These are phyloP conservation scores for Rhodomyrtus psidioides DNA, from an alignment of 441 rosid genomes.

Conservation along the genomic window DNA sequence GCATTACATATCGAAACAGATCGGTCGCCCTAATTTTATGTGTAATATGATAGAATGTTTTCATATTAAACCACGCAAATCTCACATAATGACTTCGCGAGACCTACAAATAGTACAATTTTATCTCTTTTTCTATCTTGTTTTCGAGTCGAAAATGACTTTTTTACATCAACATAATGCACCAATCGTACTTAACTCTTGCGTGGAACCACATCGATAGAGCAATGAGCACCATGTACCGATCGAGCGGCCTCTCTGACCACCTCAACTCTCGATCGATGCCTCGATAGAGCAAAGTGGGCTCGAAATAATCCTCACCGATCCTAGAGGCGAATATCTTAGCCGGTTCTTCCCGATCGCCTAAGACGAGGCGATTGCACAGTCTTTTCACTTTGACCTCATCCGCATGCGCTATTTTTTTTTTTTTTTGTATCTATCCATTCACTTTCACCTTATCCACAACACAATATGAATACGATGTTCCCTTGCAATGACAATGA, in stretches of 20 bases:
- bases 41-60: not conserved
- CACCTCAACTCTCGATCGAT: not conserved
- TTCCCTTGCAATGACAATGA: not conserved
- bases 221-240: not conserved
- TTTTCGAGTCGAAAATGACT: fast-evolving
- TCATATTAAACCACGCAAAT: no score
- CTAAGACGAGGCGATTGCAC: not conserved
- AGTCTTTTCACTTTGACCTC: not conserved
- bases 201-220: not conserved
- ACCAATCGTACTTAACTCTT: not conserved
- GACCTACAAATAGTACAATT: not conserved
- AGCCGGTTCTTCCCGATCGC: fast-evolving
- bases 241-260: not conserved
- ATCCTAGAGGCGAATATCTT: not conserved
- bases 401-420: not conserved
- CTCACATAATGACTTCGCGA: not conserved
- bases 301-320: not conserved
- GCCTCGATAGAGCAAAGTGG: fast-evolving
- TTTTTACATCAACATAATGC: fast-evolving
- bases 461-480: not conserved
- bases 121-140: not conserved
- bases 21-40: not conserved
- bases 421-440: not conserved
- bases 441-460: not conserved
- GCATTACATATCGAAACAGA: not conserved